phyloP scores from a whole-genome alignment of 2,329 filamentous ascomycete species.

The Rhynchosporium agropyri region DNA sequence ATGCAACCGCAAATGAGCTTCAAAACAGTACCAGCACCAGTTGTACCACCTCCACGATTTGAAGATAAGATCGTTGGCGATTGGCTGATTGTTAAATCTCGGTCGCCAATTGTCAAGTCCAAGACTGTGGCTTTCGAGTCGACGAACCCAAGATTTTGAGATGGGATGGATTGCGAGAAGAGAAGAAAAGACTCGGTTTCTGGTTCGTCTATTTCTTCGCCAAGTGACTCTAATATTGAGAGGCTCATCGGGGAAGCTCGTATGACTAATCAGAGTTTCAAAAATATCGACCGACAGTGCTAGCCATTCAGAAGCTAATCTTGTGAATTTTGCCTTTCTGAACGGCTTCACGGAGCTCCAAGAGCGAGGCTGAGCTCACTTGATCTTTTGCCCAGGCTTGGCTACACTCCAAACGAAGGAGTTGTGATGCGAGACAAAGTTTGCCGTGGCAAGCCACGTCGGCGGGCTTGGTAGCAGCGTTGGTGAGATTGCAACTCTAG shows the following conservation, averaged over 20 bases:
- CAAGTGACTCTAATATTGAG: slow-evolving; percentile 45
- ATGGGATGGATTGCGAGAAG: slow-evolving; percentile 75
- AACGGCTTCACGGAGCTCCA: slow-evolving; percentile 1
- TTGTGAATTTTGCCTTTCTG: neutral
- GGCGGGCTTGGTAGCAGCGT: slow-evolving; percentile 7
- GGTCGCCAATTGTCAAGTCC: slow-evolving; percentile 67
- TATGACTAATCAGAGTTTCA: slow-evolving; percentile 15
- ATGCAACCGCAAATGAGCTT: slow-evolving; percentile 7
- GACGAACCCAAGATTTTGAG: slow-evolving; percentile 82
- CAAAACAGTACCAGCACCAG: slow-evolving; percentile 61
- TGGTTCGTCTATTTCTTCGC: slow-evolving; percentile 55
- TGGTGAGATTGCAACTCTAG: neutral
- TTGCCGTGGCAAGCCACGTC: slow-evolving; percentile 12
- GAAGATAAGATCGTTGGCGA: slow-evolving; percentile 82
- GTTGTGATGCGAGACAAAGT: slow-evolving; percentile 9
- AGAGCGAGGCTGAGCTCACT: slow-evolving; percentile 14
- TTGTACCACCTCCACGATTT: slow-evolving; percentile 71
- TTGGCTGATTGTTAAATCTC: slow-evolving; percentile 77
- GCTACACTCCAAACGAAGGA: neutral
- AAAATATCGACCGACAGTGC: slow-evolving; percentile 4
- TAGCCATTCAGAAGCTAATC: slow-evolving; percentile 4
- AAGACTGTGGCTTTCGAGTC: slow-evolving; percentile 68
- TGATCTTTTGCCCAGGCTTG: slow-evolving; percentile 18
- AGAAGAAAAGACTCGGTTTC: slow-evolving; percentile 83
- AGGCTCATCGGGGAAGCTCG: slow-evolving; percentile 37